Evolutionary conservation across 495 filamentous ascomycete genomes (phyloP), one percentile per base, ranked within the genome.

Genomic region (Tuber magnatum): DNA sequence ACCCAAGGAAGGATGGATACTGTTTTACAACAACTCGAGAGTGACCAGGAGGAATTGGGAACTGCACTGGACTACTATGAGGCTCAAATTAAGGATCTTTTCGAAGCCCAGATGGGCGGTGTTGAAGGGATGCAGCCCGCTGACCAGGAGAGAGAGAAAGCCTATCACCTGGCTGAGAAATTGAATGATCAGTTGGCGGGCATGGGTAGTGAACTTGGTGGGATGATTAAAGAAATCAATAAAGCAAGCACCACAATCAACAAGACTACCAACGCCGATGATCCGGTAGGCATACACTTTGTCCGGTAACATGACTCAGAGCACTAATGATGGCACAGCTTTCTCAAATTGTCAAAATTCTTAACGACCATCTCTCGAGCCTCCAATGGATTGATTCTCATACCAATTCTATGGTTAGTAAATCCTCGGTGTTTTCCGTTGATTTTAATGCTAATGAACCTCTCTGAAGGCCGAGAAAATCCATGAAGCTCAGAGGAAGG

Each of bases 211-310:
- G 93, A 97, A 83, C 85, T 98, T 71, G 88, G 87, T 61, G 92
- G 91, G 84, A 97, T 99, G 94, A 97, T 99, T 81, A 94, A 97
- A 81, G 95, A 97, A 84, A 95, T 98, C 81, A 99, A 99, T 81
- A 88, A 89, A 74, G 93, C 93, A 70, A 93, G 91, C 14, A 86
- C 91, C 40, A 91, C 89, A 8, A 86, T 99, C 76, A 94, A 89
- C 86, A 95, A 94, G 87, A 94, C 91, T 68, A 91, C 86, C 84
- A 94, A 93, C 83, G 87, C 91, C 65, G 93, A 97, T 84, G 94
- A 97, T 86, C 94, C 94, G 79, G 94, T 97, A 89, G 83, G 93
- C 89, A 79, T 81, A 43, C 35, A 35, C 70, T 42, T n/a, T 69
- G 44, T 35, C 43, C 73, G 76, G 68, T 42, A 71, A 38, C 70